phyloP scores from a whole-genome alignment of 2,329 filamentous ascomycete genomes.

The Zymoseptoria brevis region DNA sequence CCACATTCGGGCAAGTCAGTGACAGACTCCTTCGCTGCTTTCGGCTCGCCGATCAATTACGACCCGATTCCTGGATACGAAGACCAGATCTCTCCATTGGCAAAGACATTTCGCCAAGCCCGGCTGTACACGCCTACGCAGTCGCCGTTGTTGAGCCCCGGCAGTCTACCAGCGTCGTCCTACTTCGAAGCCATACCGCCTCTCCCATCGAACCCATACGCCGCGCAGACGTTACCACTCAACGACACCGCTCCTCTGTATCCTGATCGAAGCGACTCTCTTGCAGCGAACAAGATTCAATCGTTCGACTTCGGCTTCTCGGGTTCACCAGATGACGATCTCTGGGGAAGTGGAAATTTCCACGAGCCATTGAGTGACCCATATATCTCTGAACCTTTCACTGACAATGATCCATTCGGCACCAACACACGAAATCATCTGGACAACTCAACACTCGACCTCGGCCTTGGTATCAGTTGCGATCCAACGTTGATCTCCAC shows the following conservation, averaged over 20 bases:
- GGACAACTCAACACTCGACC: slow-evolving; percentile 8
- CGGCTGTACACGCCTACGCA: slow-evolving; percentile 24
- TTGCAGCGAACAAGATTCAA: slow-evolving; percentile 21
- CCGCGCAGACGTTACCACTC: slow-evolving; percentile 18
- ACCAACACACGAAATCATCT: slow-evolving; percentile 4
- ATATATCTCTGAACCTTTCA: slow-evolving; percentile 14
- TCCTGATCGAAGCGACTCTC: slow-evolving; percentile 18
- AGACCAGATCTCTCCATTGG: slow-evolving; percentile 25
- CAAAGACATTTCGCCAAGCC: slow-evolving; percentile 25
- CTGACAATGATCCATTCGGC: slow-evolving; percentile 17
- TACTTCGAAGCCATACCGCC: slow-evolving; percentile 19
- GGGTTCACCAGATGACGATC: slow-evolving; percentile 14
- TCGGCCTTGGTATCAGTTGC: slow-evolving; percentile 29
- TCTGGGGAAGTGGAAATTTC: slow-evolving; percentile 13
- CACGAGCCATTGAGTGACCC: slow-evolving; percentile 8
- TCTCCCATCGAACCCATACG: slow-evolving; percentile 15
- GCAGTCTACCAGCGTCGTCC: slow-evolving; percentile 10
- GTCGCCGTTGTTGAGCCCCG: slow-evolving; percentile 21
- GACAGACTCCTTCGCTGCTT: slow-evolving; percentile 30
- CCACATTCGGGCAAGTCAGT: slow-evolving; percentile 38
- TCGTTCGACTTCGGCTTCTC: slow-evolving; percentile 29
- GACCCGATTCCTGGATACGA: slow-evolving; percentile 18
- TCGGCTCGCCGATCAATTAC: slow-evolving; percentile 20
- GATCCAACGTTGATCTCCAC: slow-evolving; percentile 23
- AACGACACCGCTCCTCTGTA: slow-evolving; percentile 26